These are phyloP conservation scores for Straminergon stramineum DNA, from an alignment of 225 moss, liverwort and hornwort genomes.

Conservation along the genomic window DNA sequence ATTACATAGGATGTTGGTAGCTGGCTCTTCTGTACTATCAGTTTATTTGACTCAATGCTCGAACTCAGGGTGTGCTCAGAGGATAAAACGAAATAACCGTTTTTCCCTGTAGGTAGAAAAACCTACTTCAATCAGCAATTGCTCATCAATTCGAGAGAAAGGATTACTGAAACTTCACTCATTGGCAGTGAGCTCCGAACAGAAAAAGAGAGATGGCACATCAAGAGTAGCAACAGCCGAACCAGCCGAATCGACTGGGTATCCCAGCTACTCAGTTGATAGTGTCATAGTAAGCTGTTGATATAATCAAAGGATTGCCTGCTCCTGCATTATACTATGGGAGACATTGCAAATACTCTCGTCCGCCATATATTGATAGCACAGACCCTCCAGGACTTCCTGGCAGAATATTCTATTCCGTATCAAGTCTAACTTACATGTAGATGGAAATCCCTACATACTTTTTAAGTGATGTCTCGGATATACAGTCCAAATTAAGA, in stretches of 20 bases:
- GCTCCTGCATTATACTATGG: background rate
- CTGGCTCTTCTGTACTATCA: background rate
- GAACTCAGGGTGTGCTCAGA: background rate
- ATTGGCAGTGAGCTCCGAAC: background rate
- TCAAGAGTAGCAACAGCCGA: background rate
- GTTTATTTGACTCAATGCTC: background rate
- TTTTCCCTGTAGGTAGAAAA: background rate
- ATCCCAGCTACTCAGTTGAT: background rate
- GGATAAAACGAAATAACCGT: background rate
- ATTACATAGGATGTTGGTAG: constrained; percentile 8
- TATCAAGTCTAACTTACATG: background rate
- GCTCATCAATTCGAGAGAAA: background rate
- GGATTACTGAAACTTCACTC: background rate
- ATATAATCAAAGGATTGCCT: background rate
- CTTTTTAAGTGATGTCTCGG: background rate
- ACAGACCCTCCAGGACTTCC: background rate
- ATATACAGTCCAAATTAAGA: background rate
- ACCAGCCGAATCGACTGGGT: background rate
- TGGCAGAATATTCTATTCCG: background rate
- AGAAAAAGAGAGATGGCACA: background rate
- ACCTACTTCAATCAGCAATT: constrained; percentile 4
- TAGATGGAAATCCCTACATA: background rate
- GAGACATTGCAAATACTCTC: background rate
- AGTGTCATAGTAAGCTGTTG: background rate
- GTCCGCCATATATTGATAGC: background rate